A percentile compares a stretch with the other conserved stretches of the same genome.
These are phyloP conservation scores for Paragyromitra xinjiangensis DNA, from an alignment of 495 filamentous ascomycete genomes.

Conservation along the genomic window DNA sequence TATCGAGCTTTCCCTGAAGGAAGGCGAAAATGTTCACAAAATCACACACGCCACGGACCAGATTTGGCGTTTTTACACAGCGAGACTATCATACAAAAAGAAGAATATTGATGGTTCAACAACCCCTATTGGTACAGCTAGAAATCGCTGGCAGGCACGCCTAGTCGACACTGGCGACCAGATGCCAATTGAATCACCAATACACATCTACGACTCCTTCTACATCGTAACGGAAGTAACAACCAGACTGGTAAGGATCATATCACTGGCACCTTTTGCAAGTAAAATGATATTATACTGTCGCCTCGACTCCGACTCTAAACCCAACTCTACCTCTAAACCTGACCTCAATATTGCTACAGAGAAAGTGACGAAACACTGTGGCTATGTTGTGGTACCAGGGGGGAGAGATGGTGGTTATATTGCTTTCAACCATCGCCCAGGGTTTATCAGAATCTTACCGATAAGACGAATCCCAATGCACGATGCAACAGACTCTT, in stretches of 20 bases:
- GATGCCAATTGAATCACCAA: conserved; percentile 42
- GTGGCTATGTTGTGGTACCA: conserved; percentile 42
- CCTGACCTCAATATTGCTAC: not conserved
- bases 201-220: conserved; percentile 53
- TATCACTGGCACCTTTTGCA: conserved; percentile 47
- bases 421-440: conserved; percentile 47
- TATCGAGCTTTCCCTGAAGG: conserved; percentile 34
- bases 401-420: conserved; percentile 41
- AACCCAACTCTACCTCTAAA: not conserved
- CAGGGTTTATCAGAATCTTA: conserved; percentile 46
- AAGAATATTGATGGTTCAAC: conserved; percentile 37
- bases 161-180: conserved; percentile 33
- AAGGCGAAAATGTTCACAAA: conserved; percentile 42
- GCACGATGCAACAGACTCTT: conserved; percentile 12
- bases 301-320: not conserved
- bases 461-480: conserved; percentile 46
- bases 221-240: conserved; percentile 50
- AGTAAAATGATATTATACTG: conserved; percentile 47
- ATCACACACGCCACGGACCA: conserved; percentile 37
- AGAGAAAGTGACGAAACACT: conserved; percentile 14
- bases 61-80: conserved; percentile 47
- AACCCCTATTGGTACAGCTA: conserved; percentile 23
- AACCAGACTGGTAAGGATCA: conserved; percentile 41
- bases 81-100: conserved; percentile 31
- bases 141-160: conserved; percentile 44